Base-by-base conservation (phyloP, 495 filamentous ascomycete species). In the Cercophora newfieldiana region DNA sequence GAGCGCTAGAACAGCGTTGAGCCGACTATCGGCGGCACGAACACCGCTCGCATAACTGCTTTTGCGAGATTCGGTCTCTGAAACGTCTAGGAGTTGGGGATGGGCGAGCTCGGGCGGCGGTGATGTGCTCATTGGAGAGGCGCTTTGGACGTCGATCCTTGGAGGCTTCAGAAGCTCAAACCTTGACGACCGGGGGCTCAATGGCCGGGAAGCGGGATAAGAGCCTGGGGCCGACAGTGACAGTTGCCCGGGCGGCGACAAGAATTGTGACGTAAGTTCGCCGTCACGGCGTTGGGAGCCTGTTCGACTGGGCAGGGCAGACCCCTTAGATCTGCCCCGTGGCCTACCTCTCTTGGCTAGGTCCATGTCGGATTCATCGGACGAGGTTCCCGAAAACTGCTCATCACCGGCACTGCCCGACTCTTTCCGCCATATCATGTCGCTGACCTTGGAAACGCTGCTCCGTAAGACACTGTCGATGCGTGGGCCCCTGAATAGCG, bases 131-230 rank as follows among this genome's bases (percentile, higher is more conserved):
- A 44, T 61, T n/a, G 83, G 78, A 6, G 83, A 85, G 53, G 83
- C 71, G 67, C 74, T 73, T 69, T 84, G 82, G 37, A 91, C 72
- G 63, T 91, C 85, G 65, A 90, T 87, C 53, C 80, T 79, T 4
- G 89, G 88, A 14, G 87, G 86, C 63, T 87, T 85, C 55, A 90
- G 80, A 6, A 80, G 75, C 28, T 88, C 82, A 59, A 84, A 84
- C 12, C 82, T 74, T 7, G 80, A 80, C 3, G 82, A 81, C 8
- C 76, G 69, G 22, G 75, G 79, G 59, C 74, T 78, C n/a, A 75
- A 56, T 2, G 75, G 71, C 25, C 64, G 68, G 30, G 77, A 75
- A 10, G 71, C 60, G 26, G 74, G 71, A 44, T 69, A 58, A 19
- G 63, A 59, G 30, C 53, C 47, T 3, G 64, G 65, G 21, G 56